These are phyloP conservation scores for Cercospora sp. DNA, from an alignment of 2,329 filamentous ascomycete genomes.

Conservation along the genomic window DNA sequence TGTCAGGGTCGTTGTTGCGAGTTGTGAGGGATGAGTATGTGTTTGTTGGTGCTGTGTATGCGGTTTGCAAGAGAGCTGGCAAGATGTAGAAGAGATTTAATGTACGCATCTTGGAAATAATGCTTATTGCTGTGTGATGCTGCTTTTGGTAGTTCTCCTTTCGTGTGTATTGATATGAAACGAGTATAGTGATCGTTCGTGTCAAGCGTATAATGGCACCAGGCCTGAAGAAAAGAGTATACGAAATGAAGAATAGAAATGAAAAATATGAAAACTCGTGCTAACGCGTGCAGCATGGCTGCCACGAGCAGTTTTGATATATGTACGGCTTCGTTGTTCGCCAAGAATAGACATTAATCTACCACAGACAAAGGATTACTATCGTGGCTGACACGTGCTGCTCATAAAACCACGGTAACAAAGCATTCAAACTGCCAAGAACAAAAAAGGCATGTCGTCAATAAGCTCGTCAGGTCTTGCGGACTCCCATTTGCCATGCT, in stretches of 20 bases:
- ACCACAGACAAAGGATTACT: neutral
- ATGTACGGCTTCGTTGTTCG: neutral
- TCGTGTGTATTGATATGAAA: neutral
- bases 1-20: conserved; percentile 8
- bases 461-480: neutral
- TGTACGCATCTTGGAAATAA: neutral
- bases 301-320: neutral
- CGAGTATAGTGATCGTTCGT: neutral
- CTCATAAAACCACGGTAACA: neutral
- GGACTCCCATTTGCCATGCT: neutral
- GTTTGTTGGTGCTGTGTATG: neutral
- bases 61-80: neutral
- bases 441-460: neutral
- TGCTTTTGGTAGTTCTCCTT: neutral
- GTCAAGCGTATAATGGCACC: neutral
- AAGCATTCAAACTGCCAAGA: neutral
- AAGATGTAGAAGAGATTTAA: neutral
- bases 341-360: neutral
- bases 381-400: neutral
- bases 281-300: neutral
- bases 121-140: neutral
- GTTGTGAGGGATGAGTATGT: neutral
- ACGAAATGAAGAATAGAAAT: neutral
- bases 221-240: neutral
- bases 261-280: neutral